Evolutionary conservation across 2,329 filamentous ascomycete genomes (phyloP).

Genomic region (Neofusicoccum kwambonambiense): DNA sequence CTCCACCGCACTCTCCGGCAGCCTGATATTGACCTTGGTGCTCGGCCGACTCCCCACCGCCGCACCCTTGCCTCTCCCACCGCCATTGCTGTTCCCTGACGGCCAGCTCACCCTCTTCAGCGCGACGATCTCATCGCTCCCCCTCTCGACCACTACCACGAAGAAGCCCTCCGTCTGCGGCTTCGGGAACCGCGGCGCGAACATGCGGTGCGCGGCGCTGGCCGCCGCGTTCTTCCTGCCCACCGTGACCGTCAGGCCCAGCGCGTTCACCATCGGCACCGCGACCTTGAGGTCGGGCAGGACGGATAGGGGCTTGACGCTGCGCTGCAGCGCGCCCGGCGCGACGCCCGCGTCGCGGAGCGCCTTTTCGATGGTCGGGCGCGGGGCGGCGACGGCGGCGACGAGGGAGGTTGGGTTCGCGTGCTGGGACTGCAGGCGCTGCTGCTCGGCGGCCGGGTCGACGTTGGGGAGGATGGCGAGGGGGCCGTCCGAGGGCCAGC

Average conservation of each 20-base stretch:
- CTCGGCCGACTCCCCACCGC: constrained; percentile 44
- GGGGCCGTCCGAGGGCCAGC: constrained; percentile 82
- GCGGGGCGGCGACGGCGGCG: constrained; percentile 33
- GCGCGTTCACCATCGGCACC: constrained; percentile 60
- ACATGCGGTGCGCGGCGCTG: constrained; percentile 71
- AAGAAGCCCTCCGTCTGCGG: constrained; percentile 94
- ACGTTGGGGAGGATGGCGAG: constrained; percentile 78
- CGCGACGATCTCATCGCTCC: constrained; percentile 74
- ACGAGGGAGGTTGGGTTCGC: constrained; percentile 38
- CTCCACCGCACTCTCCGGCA: constrained; percentile 55
- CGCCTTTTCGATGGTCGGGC: constrained; percentile 33
- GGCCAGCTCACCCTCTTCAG: constrained; percentile 84
- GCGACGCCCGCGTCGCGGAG: constrained; percentile 54
- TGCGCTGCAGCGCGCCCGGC: constrained; percentile 44
- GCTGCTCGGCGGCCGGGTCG: constrained; percentile 42
- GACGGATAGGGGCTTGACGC: constrained; percentile 60
- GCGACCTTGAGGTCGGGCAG: constrained; percentile 69
- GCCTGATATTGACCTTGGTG: constrained; percentile 55
- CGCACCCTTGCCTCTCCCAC: constrained; percentile 26
- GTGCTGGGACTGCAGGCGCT: constrained; percentile 42
- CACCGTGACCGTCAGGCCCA: constrained; percentile 63
- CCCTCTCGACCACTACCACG: constrained; percentile 68
- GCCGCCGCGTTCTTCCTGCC: constrained; percentile 62
- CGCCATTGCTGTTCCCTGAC: constrained; percentile 26
- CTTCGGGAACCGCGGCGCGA: constrained; percentile 87